phyloP scores from a whole-genome alignment of 768 basidiomycete genomes.

The Kwoniella heveanensis region DNA sequence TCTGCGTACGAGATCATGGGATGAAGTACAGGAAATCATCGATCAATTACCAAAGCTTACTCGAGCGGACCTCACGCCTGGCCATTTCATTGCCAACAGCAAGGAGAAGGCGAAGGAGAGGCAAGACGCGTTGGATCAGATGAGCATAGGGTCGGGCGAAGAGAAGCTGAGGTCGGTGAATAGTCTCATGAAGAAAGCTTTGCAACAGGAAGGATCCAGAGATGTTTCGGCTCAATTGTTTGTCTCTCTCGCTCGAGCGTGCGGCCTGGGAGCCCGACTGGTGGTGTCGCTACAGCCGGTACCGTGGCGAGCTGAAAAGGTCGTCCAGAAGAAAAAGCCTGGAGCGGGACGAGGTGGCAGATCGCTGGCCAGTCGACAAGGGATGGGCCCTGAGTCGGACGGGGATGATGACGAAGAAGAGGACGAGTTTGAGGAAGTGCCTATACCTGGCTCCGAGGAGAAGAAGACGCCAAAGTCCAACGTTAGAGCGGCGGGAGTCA shows the following conservation, averaged over 20 bases:
- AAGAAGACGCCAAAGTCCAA: slow-evolving; percentile 34
- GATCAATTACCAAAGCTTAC: slow-evolving; percentile 46
- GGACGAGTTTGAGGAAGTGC: slow-evolving; percentile 48
- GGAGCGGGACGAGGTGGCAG: slow-evolving; percentile 40
- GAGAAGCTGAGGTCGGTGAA: slow-evolving; percentile 76
- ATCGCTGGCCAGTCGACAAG: slow-evolving; percentile 41
- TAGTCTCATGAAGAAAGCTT: slow-evolving; percentile 89
- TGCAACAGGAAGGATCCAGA: slow-evolving; percentile 75
- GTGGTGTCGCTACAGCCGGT: slow-evolving; percentile 89
- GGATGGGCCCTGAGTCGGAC: slow-evolving; percentile 32
- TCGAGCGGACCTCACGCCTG: slow-evolving; percentile 39
- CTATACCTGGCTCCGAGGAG: slow-evolving; percentile 44
- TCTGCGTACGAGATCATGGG: slow-evolving; percentile 73
- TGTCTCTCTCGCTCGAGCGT: slow-evolving; percentile 80
- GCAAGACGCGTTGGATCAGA: slow-evolving; percentile 56
- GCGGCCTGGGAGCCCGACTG: slow-evolving; percentile 82
- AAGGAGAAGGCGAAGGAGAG: slow-evolving; percentile 54
- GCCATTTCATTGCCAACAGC: slow-evolving; percentile 26
- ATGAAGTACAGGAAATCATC: slow-evolving; percentile 63
- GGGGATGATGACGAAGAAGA: slow-evolving; percentile 48
- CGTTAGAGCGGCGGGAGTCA: slow-evolving; percentile 28
- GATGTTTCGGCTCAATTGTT: slow-evolving; percentile 90
- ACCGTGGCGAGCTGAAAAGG: slow-evolving; percentile 71
- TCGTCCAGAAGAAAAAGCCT: slow-evolving; percentile 38
- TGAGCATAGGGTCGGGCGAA: slow-evolving; percentile 59